These are phyloP conservation scores for Vitis riparia DNA, from an alignment of 164 flowering plant species.

Conservation along the genomic window DNA sequence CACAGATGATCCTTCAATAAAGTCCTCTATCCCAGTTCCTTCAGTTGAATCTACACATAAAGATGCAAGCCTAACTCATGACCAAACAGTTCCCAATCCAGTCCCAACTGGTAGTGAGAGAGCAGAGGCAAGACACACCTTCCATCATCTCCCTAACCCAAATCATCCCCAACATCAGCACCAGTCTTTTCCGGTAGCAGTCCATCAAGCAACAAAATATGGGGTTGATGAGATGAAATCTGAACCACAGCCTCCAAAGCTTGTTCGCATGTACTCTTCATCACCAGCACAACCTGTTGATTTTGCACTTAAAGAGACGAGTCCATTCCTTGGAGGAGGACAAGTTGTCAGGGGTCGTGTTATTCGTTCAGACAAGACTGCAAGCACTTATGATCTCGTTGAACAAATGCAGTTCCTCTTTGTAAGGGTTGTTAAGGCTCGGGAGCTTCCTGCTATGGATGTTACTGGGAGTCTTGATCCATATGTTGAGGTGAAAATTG, in stretches of 20 bases:
- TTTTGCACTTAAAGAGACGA: slow-evolving; percentile 89
- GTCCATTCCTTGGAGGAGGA: slow-evolving; percentile 94
- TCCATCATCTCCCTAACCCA: slow-evolving; percentile 70
- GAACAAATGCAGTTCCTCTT: slow-evolving; percentile 89
- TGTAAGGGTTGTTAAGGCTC: slow-evolving; percentile 91
- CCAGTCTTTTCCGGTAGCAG: slow-evolving; percentile 20
- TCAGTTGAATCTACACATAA: slow-evolving; percentile 29
- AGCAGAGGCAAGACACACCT: slow-evolving; percentile 54
- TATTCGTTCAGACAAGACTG: slow-evolving; percentile 58
- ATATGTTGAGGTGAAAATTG: slow-evolving; percentile 82
- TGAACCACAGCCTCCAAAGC: slow-evolving; percentile 53
- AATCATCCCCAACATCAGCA: slow-evolving; percentile 31
- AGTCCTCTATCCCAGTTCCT: slow-evolving; percentile 54
- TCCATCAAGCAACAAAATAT: slow-evolving; percentile 37
- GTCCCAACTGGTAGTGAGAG: slow-evolving; percentile 21
- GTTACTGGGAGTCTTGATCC: slow-evolving; percentile 90
- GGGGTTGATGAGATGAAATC: slow-evolving; percentile 56
- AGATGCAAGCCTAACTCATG: slow-evolving; percentile 19
- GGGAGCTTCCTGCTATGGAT: slow-evolving; percentile 85
- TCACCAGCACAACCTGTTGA: slow-evolving; percentile 74
- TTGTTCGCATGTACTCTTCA: slow-evolving; percentile 63
- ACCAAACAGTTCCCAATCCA: slow-evolving; percentile 13
- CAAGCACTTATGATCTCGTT: slow-evolving; percentile 89
- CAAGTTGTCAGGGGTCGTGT: slow-evolving; percentile 87
- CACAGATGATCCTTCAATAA: slow-evolving; percentile 65